phyloP scores from a whole-genome alignment of 2,329 filamentous ascomycete genomes.

The Chaetomiaceae sp. region DNA sequence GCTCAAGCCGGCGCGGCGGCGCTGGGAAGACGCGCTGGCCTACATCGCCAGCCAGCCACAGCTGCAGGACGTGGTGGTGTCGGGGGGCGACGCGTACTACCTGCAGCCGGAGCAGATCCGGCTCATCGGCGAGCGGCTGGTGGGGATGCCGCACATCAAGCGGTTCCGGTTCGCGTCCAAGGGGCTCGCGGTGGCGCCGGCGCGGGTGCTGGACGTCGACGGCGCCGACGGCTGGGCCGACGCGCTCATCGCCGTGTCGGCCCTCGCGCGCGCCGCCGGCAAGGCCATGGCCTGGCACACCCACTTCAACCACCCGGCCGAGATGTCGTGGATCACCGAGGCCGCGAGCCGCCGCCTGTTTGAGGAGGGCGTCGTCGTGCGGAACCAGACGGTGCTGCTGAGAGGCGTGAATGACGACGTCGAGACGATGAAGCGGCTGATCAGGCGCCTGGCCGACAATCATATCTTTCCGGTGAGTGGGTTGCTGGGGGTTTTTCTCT shows the following conservation, averaged over 20 bases:
- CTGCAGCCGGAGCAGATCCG: slow-evolving; percentile 49
- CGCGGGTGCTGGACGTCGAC: slow-evolving; percentile 45
- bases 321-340: slow-evolving; percentile 57
- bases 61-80: slow-evolving; percentile 58
- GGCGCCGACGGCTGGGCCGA: slow-evolving; percentile 54
- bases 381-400: slow-evolving; percentile 58
- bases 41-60: slow-evolving; percentile 50
- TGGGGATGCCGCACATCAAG: slow-evolving; percentile 53
- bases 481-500: background rate
- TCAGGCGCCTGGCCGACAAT: slow-evolving; percentile 51
- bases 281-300: slow-evolving; percentile 61
- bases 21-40: slow-evolving; percentile 54
- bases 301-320: slow-evolving; percentile 60
- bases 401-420: slow-evolving; percentile 55
- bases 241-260: slow-evolving; percentile 47
- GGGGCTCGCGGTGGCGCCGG: slow-evolving; percentile 56
- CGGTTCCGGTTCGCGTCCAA: slow-evolving; percentile 60
- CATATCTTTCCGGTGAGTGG: slow-evolving; percentile 51
- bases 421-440: slow-evolving; percentile 49
- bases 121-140: slow-evolving; percentile 51
- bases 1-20: slow-evolving; percentile 36
- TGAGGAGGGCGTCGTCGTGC: slow-evolving; percentile 48
- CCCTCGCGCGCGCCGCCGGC: slow-evolving; percentile 47
- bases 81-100: slow-evolving; percentile 59
- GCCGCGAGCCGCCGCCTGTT: slow-evolving; percentile 48